Conservation (phyloP, 1,284 basidiomycete species). For the Melanopsichium pennsylvanicum region DNA sequence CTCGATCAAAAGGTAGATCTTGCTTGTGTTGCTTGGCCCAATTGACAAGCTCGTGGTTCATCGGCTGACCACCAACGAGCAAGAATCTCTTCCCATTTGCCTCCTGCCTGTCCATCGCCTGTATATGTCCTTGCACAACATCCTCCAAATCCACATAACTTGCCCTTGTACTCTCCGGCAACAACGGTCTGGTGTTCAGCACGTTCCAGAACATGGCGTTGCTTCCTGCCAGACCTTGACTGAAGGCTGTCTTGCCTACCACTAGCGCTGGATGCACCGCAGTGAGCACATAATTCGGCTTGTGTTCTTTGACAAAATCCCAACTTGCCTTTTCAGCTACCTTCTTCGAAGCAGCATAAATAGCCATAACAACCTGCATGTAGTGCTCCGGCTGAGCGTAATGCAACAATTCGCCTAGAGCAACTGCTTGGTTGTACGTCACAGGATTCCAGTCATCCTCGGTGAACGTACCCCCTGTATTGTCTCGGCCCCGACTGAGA, state of each 20-base stretch:
- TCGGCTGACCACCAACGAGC: not conserved
- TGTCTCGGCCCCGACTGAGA: not conserved
- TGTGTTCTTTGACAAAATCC: conserved; percentile 18
- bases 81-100: conserved; percentile 8
- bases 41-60: not conserved
- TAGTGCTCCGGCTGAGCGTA: not conserved
- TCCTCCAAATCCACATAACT: conserved; percentile 5
- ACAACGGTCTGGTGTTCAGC: not conserved
- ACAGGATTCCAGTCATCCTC: conserved; percentile 9
- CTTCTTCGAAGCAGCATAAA: conserved; percentile 20
- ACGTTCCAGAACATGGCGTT: conserved; percentile 4
- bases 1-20: not conserved
- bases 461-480: not conserved
- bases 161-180: not conserved
- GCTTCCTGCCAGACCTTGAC: not conserved
- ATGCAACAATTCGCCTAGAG: not conserved
- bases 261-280: conserved; percentile 10
- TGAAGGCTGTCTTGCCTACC: not conserved
- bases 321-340: conserved; percentile 27
- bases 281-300: conserved; percentile 5
- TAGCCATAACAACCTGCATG: not conserved
- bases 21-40: not conserved
- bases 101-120: conserved; percentile 7
- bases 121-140: not conserved
- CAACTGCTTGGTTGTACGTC: conserved; percentile 3